A percentile compares a stretch with the other conserved stretches of the same genome.
Evolutionary conservation across 2,329 filamentous ascomycete genomes (phyloP).

Genomic region (Tothia fuscella): DNA sequence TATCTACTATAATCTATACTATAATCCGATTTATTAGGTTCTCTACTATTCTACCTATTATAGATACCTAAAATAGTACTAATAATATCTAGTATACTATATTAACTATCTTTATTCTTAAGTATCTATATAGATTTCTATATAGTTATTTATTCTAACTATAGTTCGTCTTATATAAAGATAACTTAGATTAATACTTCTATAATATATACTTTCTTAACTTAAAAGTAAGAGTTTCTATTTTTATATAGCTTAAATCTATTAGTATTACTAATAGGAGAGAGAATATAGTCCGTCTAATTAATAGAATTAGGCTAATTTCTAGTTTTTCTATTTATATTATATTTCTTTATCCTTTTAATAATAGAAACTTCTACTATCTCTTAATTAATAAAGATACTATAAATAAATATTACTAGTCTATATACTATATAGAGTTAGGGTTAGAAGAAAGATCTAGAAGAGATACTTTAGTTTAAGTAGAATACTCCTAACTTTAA

Average conservation of each 20-base stretch:
- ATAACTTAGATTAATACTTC: background rate
- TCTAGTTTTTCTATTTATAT: background rate
- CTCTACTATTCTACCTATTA: background rate
- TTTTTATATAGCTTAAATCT: background rate
- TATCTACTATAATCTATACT: background rate
- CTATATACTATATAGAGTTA: background rate
- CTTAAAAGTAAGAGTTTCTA: background rate
- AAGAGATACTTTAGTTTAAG: background rate
- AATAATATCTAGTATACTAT: background rate
- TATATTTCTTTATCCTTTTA: background rate
- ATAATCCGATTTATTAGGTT: background rate
- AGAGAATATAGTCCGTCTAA: background rate
- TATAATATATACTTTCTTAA: background rate
- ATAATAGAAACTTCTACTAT: background rate
- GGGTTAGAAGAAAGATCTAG: background rate
- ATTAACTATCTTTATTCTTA: background rate
- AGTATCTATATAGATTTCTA: background rate
- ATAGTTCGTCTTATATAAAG: conserved; percentile 1
- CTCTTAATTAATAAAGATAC: background rate
- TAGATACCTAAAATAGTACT: background rate
- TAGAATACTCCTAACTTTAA: background rate
- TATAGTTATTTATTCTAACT: background rate
- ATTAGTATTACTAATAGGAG: background rate
- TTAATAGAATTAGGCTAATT: conserved; percentile 3
- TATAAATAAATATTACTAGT: background rate